Percentiles rank a stretch among this genome's conserved stretches.
Conservation (phyloP, 2,329 filamentous ascomycete species). For the Exserohilum rostratum region DNA sequence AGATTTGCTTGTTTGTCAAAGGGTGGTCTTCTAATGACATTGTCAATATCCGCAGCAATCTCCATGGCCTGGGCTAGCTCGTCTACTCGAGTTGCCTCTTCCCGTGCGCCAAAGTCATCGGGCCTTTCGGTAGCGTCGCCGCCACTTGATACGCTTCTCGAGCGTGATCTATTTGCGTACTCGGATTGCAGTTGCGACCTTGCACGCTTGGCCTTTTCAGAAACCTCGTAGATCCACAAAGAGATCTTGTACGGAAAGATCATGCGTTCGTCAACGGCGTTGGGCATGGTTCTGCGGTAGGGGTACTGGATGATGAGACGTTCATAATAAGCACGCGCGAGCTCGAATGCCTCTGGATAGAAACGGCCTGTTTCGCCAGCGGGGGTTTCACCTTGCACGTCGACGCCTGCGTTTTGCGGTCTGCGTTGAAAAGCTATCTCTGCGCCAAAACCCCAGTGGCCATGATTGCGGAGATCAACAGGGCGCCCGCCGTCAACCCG, state of each 20-base stretch:
- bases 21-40: slow-evolving; percentile 70
- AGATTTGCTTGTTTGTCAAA: slow-evolving; percentile 72
- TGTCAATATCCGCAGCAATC: slow-evolving; percentile 73
- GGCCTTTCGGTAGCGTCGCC: slow-evolving; percentile 4
- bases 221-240: slow-evolving; percentile 78
- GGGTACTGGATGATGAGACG: slow-evolving; percentile 74
- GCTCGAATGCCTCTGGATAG: slow-evolving; percentile 57
- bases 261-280: slow-evolving; percentile 68
- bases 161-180: slow-evolving; percentile 5
- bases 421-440: slow-evolving; percentile 75
- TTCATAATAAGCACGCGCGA: slow-evolving; percentile 74
- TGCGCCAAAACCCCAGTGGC: slow-evolving; percentile 82
- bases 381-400: background rate
- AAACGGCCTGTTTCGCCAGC: slow-evolving; percentile 24
- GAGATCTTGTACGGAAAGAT: slow-evolving; percentile 84
- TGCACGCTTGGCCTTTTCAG: slow-evolving; percentile 62
- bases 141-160: slow-evolving; percentile 22
- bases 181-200: slow-evolving; percentile 25
- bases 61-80: slow-evolving; percentile 66
- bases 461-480: slow-evolving; percentile 72
- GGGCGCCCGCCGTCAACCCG: slow-evolving; percentile 59
- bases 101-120: slow-evolving; percentile 16
- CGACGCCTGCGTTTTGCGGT: slow-evolving; percentile 1
- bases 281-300: slow-evolving; percentile 68
- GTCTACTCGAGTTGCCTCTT: slow-evolving; percentile 51